Percentiles rank a stretch among this genome's conserved stretches.
Evolutionary conservation across 306 rosid species (phyloP).

Genomic region (Mucuna pruriens): DNA sequence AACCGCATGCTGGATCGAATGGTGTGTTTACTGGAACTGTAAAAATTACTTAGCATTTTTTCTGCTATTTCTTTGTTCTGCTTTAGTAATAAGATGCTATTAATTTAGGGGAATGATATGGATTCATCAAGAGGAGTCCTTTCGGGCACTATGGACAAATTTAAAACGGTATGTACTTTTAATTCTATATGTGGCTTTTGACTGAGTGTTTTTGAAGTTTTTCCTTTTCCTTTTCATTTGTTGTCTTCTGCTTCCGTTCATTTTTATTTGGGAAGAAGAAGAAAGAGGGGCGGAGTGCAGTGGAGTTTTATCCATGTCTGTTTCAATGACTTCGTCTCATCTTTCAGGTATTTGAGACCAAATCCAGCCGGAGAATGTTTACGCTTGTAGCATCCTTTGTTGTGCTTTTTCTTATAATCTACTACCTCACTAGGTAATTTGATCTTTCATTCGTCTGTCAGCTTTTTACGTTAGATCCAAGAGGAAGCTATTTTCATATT

Average conservation of each 20-base stretch:
- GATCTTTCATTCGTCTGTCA: conserved; percentile 31
- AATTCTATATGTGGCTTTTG: neutral
- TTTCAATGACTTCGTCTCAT: conserved; percentile 28
- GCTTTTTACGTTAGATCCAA: conserved; percentile 28
- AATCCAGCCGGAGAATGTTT: conserved; percentile 91
- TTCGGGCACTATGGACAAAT: conserved; percentile 91
- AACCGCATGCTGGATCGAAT: conserved; percentile 86
- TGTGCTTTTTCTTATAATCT: conserved; percentile 78
- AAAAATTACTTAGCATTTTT: neutral
- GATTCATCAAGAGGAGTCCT: conserved; percentile 93
- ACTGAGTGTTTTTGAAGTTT: neutral
- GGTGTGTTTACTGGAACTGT: conserved; percentile 58
- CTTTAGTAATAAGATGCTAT: conserved; percentile 27
- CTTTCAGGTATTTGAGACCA: conserved; percentile 87
- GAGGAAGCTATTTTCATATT: conserved; percentile 34
- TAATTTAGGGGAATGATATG: conserved; percentile 86
- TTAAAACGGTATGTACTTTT: conserved; percentile 72
- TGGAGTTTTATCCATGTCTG: conserved; percentile 19
- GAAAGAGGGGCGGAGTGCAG: neutral
- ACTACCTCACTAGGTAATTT: conserved; percentile 75
- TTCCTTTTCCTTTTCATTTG: neutral
- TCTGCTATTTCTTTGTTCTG: conserved; percentile 28
- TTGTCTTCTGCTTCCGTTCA: neutral
- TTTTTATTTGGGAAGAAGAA: conserved; percentile 1
- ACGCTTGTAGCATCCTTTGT: conserved; percentile 85